Evolutionary conservation across 768 basidiomycete genomes (phyloP).

Genomic region (Boletus rufocinnamomeus): DNA sequence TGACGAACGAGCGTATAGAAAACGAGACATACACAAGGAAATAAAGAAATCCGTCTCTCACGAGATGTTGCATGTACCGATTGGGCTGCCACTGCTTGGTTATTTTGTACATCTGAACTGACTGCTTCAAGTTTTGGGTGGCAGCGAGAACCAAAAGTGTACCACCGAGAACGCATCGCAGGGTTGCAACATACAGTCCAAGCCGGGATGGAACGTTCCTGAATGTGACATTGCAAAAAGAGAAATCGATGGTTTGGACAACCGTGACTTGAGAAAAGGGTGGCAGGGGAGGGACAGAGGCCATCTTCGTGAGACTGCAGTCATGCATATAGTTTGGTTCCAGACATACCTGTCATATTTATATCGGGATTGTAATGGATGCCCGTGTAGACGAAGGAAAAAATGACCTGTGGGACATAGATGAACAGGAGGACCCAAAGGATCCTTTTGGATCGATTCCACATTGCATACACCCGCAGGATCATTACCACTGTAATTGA

Average conservation of each 20-base stretch:
- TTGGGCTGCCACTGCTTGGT: neutral
- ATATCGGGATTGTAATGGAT: neutral
- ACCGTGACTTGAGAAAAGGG: neutral
- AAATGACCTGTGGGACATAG: neutral
- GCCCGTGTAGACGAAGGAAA: neutral
- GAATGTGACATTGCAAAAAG: neutral
- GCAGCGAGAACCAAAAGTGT: neutral
- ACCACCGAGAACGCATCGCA: neutral
- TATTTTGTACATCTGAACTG: neutral
- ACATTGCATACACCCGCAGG: neutral
- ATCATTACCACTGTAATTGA: constrained; percentile 1
- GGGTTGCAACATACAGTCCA: neutral
- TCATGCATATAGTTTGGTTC: neutral
- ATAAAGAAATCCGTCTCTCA: neutral
- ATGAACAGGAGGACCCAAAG: neutral
- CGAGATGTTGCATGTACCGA: neutral
- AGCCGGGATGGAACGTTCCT: neutral
- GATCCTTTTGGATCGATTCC: neutral
- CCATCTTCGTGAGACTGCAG: neutral
- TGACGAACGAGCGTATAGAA: no score
- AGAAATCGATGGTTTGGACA: neutral
- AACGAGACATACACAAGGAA: neutral
- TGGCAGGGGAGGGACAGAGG: neutral
- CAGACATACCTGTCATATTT: neutral
- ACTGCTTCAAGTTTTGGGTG: neutral